phyloP scores from a whole-genome alignment of 2,329 filamentous ascomycete species.

The Apiospora arundinis region DNA sequence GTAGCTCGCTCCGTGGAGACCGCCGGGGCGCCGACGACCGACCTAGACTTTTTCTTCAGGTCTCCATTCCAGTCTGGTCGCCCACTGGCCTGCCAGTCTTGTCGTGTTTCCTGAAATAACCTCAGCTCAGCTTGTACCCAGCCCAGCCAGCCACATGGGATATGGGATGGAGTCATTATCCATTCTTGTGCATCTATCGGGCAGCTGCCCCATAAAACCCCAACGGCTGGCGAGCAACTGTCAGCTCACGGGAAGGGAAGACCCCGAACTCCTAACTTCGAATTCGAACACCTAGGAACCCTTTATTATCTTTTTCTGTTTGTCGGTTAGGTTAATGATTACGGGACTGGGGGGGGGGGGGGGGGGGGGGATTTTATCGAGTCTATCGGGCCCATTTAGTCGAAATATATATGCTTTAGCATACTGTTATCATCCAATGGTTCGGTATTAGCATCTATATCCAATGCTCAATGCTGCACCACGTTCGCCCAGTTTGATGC shows the following conservation, averaged over 20 bases:
- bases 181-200: neutral
- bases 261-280: neutral
- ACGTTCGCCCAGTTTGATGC: neutral
- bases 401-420: neutral
- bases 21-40: neutral
- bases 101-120: constrained; percentile 8
- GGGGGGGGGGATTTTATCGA: neutral
- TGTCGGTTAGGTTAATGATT: neutral
- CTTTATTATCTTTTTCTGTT: neutral
- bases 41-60: neutral
- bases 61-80: neutral
- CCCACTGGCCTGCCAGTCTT: neutral
- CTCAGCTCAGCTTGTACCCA: neutral
- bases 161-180: neutral
- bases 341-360: neutral
- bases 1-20: constrained; percentile 2
- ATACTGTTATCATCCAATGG: neutral
- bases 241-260: neutral
- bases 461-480: neutral
- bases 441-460: neutral
- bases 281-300: too few relatives aligned
- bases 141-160: neutral
- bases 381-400: too few relatives aligned
- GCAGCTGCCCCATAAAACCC: neutral
- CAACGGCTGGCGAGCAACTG: constrained; percentile 13